These are phyloP conservation scores for Sugiyamaella valdiviana DNA, from an alignment of 805 yeast genomes.

Conservation along the genomic window DNA sequence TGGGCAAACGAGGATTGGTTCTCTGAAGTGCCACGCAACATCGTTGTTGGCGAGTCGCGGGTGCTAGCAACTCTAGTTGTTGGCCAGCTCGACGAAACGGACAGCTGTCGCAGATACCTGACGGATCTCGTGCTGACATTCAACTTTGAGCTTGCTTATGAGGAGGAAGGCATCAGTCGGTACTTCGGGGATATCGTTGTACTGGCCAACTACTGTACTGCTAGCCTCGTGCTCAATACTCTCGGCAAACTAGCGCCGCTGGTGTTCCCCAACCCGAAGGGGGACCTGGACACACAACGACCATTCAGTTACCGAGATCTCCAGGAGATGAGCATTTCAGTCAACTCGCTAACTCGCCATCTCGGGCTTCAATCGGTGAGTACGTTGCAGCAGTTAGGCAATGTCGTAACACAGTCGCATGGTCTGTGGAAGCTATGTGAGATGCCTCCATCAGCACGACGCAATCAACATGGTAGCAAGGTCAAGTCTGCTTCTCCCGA, in stretches of 20 bases:
- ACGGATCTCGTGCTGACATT: neutral
- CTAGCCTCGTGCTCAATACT: conserved; percentile 4
- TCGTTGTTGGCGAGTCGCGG: neutral
- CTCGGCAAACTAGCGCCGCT: conserved; percentile 7
- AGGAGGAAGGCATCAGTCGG: neutral
- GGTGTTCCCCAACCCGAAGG: neutral
- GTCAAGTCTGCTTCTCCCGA: too few relatives aligned
- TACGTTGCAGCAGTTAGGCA: neutral
- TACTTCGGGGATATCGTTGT: conserved; percentile 2
- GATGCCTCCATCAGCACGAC: neutral
- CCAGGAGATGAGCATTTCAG: neutral
- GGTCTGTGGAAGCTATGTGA: neutral
- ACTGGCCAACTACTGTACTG: conserved; percentile 17
- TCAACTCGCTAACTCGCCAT: neutral
- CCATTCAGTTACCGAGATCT: neutral
- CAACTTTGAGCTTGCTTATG: neutral
- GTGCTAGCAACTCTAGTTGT: neutral
- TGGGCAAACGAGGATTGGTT: neutral
- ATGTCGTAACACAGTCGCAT: neutral
- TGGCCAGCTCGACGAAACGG: neutral
- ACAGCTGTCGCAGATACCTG: neutral
- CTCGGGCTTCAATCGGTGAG: neutral
- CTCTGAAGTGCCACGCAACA: neutral
- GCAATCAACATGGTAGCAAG: too few relatives aligned
- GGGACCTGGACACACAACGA: neutral